Evolutionary conservation across 495 filamentous ascomycete genomes (phyloP).

Genomic region (Platismatia glauca): DNA sequence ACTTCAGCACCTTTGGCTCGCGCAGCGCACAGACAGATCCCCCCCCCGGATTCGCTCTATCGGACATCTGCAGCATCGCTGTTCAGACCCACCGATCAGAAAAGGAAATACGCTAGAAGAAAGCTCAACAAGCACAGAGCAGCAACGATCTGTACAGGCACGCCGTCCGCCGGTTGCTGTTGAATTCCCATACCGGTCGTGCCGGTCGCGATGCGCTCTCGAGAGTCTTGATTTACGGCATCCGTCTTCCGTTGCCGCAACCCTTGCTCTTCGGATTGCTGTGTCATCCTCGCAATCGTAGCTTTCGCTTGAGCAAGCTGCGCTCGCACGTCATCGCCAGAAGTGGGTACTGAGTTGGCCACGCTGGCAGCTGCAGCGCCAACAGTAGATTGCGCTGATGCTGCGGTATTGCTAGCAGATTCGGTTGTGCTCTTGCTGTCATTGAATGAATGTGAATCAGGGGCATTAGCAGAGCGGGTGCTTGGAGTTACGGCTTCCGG

Average conservation of each 20-base stretch:
- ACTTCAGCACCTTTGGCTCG: not conserved
- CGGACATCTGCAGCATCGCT: not conserved
- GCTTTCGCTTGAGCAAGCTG: constrained; percentile 70
- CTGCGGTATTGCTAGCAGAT: constrained; percentile 15
- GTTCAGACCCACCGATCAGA: constrained; percentile 43
- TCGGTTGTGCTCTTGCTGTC: not conserved
- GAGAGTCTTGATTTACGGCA: constrained; percentile 29
- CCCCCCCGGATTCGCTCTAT: not conserved
- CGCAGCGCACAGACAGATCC: not conserved
- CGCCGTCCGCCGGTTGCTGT: constrained; percentile 58
- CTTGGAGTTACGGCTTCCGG: constrained; percentile 32
- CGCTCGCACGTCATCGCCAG: constrained; percentile 55
- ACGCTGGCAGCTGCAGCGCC: constrained; percentile 38
- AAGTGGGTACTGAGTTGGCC: constrained; percentile 38
- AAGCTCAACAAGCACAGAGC: constrained; percentile 80
- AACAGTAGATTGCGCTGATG: constrained; percentile 24
- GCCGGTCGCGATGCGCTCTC: constrained; percentile 33
- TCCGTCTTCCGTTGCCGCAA: constrained; percentile 59
- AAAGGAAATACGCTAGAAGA: constrained; percentile 88
- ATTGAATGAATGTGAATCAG: constrained; percentile 10
- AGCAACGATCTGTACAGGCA: constrained; percentile 80
- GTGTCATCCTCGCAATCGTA: constrained; percentile 58
- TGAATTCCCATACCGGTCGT: constrained; percentile 42
- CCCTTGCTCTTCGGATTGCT: constrained; percentile 58
- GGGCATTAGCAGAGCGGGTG: constrained; percentile 20